Conservation (phyloP, 148 eudicot genomes). For the Diospyros lotus region DNA sequence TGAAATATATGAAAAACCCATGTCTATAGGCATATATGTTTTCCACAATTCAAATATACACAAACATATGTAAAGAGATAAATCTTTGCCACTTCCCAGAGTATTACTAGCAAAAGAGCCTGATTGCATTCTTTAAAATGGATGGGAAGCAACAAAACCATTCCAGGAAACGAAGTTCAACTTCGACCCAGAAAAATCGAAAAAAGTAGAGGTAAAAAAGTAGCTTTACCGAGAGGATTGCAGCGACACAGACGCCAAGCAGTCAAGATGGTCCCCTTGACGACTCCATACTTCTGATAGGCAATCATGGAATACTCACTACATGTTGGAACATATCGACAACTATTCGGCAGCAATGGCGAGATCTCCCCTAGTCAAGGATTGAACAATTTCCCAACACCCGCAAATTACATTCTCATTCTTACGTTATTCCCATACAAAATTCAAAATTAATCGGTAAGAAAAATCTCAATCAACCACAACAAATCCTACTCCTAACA, state of each 20-base stretch:
- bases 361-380: constrained; percentile 75
- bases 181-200: neutral
- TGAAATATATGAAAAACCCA: constrained; percentile 17
- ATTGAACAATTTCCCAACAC: neutral
- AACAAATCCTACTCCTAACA: neutral
- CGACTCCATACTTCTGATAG: constrained; percentile 89
- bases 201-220: neutral
- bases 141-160: neutral
- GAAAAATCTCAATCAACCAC: neutral
- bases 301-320: constrained; percentile 97
- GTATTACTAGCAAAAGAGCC: neutral
- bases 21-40: neutral
- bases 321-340: constrained; percentile 92
- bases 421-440: neutral
- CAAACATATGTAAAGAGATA: neutral
- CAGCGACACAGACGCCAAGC: constrained; percentile 92
- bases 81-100: neutral
- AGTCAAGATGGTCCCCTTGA: constrained; percentile 70
- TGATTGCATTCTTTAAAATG: neutral
- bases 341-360: constrained; percentile 79
- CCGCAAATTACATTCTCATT: neutral
- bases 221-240: constrained; percentile 70
- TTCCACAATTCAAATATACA: neutral
- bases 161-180: neutral
- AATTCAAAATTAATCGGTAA: neutral